phyloP scores from a whole-genome alignment of 2,329 filamentous ascomycete species.

The Mycogone perniciosa region DNA sequence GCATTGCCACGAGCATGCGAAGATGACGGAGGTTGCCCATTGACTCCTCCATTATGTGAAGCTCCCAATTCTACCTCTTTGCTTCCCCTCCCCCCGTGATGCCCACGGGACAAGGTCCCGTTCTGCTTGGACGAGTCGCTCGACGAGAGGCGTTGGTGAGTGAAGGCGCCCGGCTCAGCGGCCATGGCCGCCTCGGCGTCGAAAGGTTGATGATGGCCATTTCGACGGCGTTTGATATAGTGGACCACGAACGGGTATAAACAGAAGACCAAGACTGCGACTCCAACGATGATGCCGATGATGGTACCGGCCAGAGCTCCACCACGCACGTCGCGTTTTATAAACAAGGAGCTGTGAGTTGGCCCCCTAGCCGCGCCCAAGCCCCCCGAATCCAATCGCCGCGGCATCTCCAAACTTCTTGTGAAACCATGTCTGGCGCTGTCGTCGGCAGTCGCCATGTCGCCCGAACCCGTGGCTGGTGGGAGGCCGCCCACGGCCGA shows the following conservation, averaged over 20 bases:
- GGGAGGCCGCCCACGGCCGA: slow-evolving; percentile 12
- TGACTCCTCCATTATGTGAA: background rate
- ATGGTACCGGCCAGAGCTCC: slow-evolving; percentile 34
- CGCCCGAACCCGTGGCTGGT: slow-evolving; percentile 2
- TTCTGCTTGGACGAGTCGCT: slow-evolving; percentile 30
- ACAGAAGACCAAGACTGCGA: slow-evolving; percentile 30
- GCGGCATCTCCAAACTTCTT: slow-evolving; percentile 15
- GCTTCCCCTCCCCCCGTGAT: slow-evolving; percentile 14
- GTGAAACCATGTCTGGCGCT: slow-evolving; percentile 8
- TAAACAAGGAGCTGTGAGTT: background rate
- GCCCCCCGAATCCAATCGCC: background rate
- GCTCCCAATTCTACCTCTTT: slow-evolving; percentile 23
- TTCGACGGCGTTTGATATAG: slow-evolving; percentile 24
- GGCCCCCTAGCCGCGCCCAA: background rate
- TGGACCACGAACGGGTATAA: slow-evolving; percentile 35
- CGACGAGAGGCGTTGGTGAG: slow-evolving; percentile 29
- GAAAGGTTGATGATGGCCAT: slow-evolving; percentile 15
- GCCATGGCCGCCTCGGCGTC: slow-evolving; percentile 27
- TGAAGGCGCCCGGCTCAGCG: slow-evolving; percentile 15
- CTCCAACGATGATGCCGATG: slow-evolving; percentile 29
- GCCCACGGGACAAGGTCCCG: slow-evolving; percentile 23
- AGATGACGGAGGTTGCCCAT: background rate
- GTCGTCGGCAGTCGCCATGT: background rate
- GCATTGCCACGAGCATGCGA: slow-evolving; percentile 3
- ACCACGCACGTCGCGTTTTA: slow-evolving; percentile 25